These are phyloP conservation scores for Haemoproteus tartakovskyi DNA, from an alignment of 169 alveolate species.

Conservation along the genomic window DNA sequence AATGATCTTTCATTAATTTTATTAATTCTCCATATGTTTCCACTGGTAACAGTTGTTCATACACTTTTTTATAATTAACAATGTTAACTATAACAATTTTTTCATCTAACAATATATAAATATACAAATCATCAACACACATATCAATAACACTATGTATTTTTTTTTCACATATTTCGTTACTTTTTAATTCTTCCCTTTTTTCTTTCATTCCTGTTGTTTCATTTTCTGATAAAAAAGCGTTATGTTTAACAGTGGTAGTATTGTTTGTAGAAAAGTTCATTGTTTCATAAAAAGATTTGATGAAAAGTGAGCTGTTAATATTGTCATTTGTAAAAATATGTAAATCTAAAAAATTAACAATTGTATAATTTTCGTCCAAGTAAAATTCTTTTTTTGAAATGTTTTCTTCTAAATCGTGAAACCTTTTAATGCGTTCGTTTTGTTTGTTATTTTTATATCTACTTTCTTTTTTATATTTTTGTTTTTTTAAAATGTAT, in stretches of 20 bases:
- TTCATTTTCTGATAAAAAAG: not conserved
- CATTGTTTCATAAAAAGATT: constrained; percentile 19
- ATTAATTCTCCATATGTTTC: constrained; percentile 61
- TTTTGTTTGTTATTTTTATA: not conserved
- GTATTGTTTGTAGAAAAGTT: not conserved
- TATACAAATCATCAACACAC: constrained; percentile 43
- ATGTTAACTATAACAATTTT: constrained; percentile 40
- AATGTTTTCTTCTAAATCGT: not conserved
- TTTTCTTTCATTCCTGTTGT: not conserved
- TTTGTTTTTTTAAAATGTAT: not conserved
- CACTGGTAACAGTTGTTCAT: constrained; percentile 28
- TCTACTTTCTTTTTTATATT: not conserved
- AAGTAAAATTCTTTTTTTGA: constrained; percentile 14
- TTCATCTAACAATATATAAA: constrained; percentile 52
- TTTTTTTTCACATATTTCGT: constrained; percentile 2
- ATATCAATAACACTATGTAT: constrained; percentile 29
- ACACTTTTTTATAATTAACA: constrained; percentile 34
- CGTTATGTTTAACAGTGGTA: not conserved
- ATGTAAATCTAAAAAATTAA: constrained; percentile 48
- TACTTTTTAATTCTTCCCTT: too few relatives aligned
- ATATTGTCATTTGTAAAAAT: constrained; percentile 50
- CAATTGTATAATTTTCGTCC: constrained; percentile 39
- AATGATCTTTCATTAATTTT: constrained; percentile 45
- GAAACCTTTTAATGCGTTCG: not conserved
- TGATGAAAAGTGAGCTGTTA: constrained; percentile 20